Percentiles rank a stretch among this genome's conserved stretches.
These are phyloP conservation scores for Xanthoconium separans DNA, from an alignment of 1,284 basidiomycete genomes.

Conservation along the genomic window DNA sequence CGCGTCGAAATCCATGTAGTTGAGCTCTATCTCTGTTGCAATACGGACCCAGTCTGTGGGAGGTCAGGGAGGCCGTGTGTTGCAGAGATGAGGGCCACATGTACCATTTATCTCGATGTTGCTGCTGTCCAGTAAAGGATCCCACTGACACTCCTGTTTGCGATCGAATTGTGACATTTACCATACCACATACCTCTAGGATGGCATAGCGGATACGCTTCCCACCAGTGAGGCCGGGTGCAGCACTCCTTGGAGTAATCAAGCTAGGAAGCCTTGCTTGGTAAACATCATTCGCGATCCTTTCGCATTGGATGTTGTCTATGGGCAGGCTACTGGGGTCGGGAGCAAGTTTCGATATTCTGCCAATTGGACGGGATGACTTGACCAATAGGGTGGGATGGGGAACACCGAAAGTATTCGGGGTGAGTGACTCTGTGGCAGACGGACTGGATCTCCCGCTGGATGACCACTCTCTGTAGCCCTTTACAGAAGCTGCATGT, in stretches of 20 bases:
- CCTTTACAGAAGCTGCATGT: conserved; percentile 66
- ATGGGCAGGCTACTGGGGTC: conserved; percentile 24
- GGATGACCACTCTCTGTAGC: conserved; percentile 69
- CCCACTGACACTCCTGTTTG: conserved; percentile 55
- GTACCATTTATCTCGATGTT: conserved; percentile 79
- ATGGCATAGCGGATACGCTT: conserved; percentile 81
- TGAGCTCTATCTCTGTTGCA: conserved; percentile 87
- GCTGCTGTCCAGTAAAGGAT: conserved; percentile 84
- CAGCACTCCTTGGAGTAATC: conserved; percentile 69
- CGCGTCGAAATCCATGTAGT: conserved; percentile 81
- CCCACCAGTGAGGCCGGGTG: conserved; percentile 55
- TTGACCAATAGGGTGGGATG: conserved; percentile 62
- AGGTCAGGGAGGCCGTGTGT: conserved; percentile 3
- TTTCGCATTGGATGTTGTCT: conserved; percentile 45
- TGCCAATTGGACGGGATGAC: conserved; percentile 70
- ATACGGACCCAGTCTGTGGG: conserved; percentile 83
- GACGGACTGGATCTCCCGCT: conserved; percentile 54
- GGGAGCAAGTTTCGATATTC: conserved; percentile 38
- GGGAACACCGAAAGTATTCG: conserved; percentile 19
- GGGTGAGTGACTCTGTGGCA: conserved; percentile 6
- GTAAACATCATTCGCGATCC: conserved; percentile 59
- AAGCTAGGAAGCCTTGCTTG: conserved; percentile 71
- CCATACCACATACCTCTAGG: conserved; percentile 57
- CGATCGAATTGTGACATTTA: conserved; percentile 1
- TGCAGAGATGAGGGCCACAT: conserved; percentile 5